Percentiles rank a stretch among this genome's conserved stretches.
Evolutionary conservation across 305 asterid genomes (phyloP).

Genomic region (Solanum hybrid): DNA sequence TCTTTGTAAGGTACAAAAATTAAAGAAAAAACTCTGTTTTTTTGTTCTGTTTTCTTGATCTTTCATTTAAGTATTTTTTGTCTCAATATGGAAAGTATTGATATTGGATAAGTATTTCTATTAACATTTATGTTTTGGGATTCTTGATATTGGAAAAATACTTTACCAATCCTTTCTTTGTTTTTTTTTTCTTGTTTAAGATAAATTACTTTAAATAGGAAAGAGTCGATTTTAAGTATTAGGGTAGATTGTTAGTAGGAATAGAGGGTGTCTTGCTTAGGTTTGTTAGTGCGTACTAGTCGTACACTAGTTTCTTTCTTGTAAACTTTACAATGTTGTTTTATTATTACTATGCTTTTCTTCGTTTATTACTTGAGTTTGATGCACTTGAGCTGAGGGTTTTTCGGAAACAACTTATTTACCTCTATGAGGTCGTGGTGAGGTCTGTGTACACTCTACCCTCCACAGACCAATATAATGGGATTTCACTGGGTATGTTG

Average conservation of each 20-base stretch:
- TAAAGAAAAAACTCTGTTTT: background rate
- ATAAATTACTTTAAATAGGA: no score
- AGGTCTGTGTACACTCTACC: background rate
- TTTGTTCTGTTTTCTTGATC: background rate
- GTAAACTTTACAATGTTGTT: no score
- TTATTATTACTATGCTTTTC: no score
- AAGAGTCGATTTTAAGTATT: background rate
- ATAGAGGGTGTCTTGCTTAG: background rate
- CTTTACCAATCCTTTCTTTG: no score
- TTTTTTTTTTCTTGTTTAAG: no score
- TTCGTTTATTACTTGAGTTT: background rate
- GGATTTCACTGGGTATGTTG: no score
- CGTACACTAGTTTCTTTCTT: background rate
- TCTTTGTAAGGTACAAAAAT: constrained; percentile 33
- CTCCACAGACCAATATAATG: no score
- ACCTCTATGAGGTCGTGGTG: background rate
- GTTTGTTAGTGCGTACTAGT: background rate
- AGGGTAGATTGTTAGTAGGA: background rate
- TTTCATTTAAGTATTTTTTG: background rate
- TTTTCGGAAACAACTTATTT: no score
- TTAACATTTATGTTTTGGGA: background rate
- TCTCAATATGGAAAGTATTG: background rate
- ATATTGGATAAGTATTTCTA: background rate
- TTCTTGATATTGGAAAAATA: no score
- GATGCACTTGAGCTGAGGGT: background rate